phyloP scores from a whole-genome alignment of 306 rosid genomes.

The Gillenia trifoliata region DNA sequence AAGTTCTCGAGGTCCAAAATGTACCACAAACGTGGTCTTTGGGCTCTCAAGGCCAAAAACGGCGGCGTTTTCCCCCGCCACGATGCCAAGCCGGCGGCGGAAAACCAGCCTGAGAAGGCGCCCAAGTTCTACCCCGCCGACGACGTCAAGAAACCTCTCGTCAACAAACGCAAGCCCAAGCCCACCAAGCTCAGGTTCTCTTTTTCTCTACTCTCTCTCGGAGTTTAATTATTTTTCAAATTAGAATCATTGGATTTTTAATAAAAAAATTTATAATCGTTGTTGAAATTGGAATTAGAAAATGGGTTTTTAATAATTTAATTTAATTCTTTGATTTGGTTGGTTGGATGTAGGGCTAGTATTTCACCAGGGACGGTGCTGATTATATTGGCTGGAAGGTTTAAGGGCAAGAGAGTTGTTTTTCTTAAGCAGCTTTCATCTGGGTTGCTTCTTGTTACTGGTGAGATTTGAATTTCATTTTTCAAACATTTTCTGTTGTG shows the following conservation, averaged over 20 bases:
- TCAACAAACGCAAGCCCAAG: neutral
- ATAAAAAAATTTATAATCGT: too few species aligned
- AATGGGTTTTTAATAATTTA: neutral
- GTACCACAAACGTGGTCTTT: neutral
- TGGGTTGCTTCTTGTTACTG: conserved; percentile 32
- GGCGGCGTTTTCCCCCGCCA: neutral
- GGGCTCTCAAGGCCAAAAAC: neutral
- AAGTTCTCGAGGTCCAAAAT: neutral
- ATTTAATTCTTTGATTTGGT: too few species aligned
- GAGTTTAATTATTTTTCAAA: neutral
- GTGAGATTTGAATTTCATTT: neutral
- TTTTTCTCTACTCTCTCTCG: neutral
- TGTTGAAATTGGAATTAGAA: neutral
- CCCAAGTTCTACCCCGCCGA: neutral
- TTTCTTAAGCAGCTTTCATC: conserved; percentile 32
- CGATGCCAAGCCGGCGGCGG: neutral
- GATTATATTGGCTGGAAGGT: conserved; percentile 34
- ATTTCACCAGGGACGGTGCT: conserved; percentile 35
- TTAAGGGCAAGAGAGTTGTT: conserved; percentile 36
- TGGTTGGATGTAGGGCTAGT: conserved; percentile 15
- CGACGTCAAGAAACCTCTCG: neutral
- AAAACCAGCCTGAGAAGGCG: neutral
- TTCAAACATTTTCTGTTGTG: too few species aligned
- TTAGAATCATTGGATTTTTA: neutral
- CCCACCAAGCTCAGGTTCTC: neutral